These are phyloP conservation scores for Starmerella scarabaei DNA, from an alignment of 805 yeast genomes.

Conservation along the genomic window DNA sequence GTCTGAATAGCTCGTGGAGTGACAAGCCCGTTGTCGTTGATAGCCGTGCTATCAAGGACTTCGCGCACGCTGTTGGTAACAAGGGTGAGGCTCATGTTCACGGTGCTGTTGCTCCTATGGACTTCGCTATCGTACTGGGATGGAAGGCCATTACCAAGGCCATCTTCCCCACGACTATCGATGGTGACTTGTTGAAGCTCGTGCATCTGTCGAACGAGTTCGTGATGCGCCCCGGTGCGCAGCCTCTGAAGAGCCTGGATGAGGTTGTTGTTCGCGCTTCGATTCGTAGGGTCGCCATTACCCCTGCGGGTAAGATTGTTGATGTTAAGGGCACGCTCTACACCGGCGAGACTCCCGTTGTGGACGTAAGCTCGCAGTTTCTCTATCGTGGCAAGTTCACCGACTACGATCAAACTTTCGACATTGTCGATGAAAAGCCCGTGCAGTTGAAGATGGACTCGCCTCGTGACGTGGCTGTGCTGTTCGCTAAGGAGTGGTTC, in stretches of 20 bases:
- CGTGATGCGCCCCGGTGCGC: constrained; percentile 82
- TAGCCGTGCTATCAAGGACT: constrained; percentile 69
- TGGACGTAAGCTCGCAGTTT: constrained; percentile 92
- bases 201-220: constrained; percentile 94
- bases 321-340: constrained; percentile 80
- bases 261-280: constrained; percentile 70
- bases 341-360: constrained; percentile 57
- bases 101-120: constrained; percentile 87
- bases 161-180: constrained; percentile 92
- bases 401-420: constrained; percentile 87
- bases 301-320: constrained; percentile 86
- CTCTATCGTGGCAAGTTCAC: constrained; percentile 86
- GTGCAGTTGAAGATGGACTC: constrained; percentile 60
- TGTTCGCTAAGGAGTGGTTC: constrained; percentile 97
- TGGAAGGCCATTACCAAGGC: constrained; percentile 98
- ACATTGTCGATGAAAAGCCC: constrained; percentile 75
- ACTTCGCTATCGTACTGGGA: constrained; percentile 94
- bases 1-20: constrained; percentile 49
- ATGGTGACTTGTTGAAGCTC: constrained; percentile 86
- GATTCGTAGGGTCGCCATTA: constrained; percentile 78
- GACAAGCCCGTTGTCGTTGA: constrained; percentile 56
- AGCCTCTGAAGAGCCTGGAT: constrained; percentile 80
- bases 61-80: constrained; percentile 95
- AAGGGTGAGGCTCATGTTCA: constrained; percentile 90
- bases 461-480: constrained; percentile 81